These are phyloP conservation scores for Aureobasidium musti DNA, from an alignment of 2,329 filamentous ascomycete species.

Conservation along the genomic window DNA sequence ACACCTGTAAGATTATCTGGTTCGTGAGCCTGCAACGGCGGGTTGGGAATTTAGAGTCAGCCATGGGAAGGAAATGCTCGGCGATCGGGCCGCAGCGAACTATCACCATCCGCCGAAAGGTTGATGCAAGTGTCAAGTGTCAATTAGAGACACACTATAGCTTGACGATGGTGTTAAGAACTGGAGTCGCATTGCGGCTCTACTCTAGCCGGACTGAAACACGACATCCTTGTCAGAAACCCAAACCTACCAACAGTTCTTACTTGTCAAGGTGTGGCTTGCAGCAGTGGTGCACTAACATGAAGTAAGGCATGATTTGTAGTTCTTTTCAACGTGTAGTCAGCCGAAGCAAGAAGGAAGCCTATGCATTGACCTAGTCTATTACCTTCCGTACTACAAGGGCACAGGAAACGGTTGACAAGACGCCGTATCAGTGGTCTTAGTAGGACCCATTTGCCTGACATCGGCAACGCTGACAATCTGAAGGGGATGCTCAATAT, in stretches of 20 bases:
- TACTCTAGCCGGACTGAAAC: background rate
- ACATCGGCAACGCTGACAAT: background rate
- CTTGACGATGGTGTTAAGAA: background rate
- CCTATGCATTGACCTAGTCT: background rate
- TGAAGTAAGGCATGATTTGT: background rate
- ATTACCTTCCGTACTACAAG: background rate
- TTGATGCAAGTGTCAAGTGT: background rate
- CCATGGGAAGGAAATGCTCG: background rate
- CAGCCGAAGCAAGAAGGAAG: background rate
- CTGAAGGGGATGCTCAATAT: background rate
- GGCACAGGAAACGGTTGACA: background rate
- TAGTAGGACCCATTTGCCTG: background rate
- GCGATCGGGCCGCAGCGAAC: slow-evolving; percentile 6
- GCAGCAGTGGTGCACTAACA: slow-evolving; percentile 10
- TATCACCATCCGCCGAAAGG: background rate
- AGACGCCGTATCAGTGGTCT: background rate
- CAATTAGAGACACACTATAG: slow-evolving; percentile 11
- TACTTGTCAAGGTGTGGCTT: slow-evolving; percentile 13
- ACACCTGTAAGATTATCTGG: background rate
- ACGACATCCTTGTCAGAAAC: background rate
- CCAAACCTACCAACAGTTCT: background rate
- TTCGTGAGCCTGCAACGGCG: background rate
- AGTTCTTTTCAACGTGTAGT: background rate
- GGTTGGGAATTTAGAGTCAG: background rate
- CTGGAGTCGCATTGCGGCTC: background rate